Conservation (phyloP, 768 basidiomycete genomes). For the Pulveroboletus ravenelii region DNA sequence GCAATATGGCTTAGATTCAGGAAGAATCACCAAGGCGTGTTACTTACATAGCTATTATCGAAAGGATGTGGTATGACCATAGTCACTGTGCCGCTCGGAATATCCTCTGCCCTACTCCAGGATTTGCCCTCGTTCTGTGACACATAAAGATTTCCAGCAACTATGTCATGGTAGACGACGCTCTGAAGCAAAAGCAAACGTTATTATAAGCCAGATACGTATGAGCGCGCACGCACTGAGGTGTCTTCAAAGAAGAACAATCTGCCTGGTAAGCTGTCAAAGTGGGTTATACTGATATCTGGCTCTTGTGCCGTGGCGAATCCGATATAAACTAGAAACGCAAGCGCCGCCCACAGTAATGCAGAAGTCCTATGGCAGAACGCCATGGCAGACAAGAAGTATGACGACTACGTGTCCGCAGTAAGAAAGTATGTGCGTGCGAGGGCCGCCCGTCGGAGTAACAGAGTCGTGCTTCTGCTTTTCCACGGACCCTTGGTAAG, state of each 20-base stretch:
- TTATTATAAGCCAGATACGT: not conserved
- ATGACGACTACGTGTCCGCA: conserved; percentile 12
- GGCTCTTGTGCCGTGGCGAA: conserved; percentile 41
- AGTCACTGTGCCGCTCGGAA: conserved; percentile 52
- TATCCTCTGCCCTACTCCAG: conserved; percentile 48
- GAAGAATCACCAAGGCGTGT: not conserved
- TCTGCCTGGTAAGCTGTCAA: conserved; percentile 68
- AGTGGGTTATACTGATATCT: conserved; percentile 44
- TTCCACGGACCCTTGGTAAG: no score
- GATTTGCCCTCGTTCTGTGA: conserved; percentile 85
- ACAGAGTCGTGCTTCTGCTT: no score
- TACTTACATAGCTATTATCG: conserved; percentile 66
- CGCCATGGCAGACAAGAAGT: conserved; percentile 25
- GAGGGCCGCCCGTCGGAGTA: no score
- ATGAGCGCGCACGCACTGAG: conserved; percentile 50
- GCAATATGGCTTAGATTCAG: not conserved
- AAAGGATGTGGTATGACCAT: conserved; percentile 87
- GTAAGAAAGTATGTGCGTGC: not conserved
- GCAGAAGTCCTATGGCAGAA: conserved; percentile 25
- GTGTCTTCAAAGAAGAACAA: conserved; percentile 95
- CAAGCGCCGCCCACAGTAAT: conserved; percentile 23
- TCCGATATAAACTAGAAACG: conserved; percentile 19
- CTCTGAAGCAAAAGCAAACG: conserved; percentile 32
- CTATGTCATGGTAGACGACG: conserved; percentile 78
- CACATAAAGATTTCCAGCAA: conserved; percentile 64